phyloP scores from a whole-genome alignment of 2,329 filamentous ascomycete genomes.

The Mycogone perniciosa region DNA sequence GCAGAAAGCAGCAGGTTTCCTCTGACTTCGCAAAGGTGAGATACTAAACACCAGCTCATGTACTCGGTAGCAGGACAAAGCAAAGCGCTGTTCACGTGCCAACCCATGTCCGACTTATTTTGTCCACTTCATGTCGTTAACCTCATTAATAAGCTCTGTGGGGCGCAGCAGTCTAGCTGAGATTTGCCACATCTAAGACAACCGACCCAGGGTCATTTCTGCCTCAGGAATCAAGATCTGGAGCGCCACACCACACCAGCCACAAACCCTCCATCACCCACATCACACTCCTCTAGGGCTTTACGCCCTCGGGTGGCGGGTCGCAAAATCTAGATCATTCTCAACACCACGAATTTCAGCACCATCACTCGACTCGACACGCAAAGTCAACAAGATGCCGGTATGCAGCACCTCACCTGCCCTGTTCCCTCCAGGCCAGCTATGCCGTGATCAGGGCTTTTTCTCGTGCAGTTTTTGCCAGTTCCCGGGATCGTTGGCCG shows the following conservation, averaged over 20 bases:
- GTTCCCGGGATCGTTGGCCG: not conserved
- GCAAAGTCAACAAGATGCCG: conserved; percentile 36
- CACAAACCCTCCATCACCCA: conserved; percentile 14
- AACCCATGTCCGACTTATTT: conserved; percentile 1
- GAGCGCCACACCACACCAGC: conserved; percentile 16
- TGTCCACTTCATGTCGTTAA: conserved; percentile 1
- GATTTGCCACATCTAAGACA: no score
- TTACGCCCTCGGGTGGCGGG: conserved; percentile 30
- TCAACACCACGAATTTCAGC: conserved; percentile 26
- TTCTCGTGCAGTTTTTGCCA: not conserved
- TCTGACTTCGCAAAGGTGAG: no score
- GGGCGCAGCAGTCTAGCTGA: not conserved
- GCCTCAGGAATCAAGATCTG: conserved; percentile 15
- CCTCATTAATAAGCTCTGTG: not conserved
- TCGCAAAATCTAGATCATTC: conserved; percentile 29
- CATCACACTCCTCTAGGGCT: conserved; percentile 27
- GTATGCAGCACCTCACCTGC: conserved; percentile 25
- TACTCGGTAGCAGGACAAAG: not conserved
- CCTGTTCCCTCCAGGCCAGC: not conserved
- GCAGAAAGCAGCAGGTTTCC: no score
- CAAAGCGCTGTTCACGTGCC: not conserved
- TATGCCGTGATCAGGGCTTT: not conserved
- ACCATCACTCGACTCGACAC: conserved; percentile 33
- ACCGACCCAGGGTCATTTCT: not conserved
- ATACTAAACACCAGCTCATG: not conserved